Evolutionary conservation across 139 green algal genomes (phyloP).

Genomic region (Chlamydomonas asymmetrica): DNA sequence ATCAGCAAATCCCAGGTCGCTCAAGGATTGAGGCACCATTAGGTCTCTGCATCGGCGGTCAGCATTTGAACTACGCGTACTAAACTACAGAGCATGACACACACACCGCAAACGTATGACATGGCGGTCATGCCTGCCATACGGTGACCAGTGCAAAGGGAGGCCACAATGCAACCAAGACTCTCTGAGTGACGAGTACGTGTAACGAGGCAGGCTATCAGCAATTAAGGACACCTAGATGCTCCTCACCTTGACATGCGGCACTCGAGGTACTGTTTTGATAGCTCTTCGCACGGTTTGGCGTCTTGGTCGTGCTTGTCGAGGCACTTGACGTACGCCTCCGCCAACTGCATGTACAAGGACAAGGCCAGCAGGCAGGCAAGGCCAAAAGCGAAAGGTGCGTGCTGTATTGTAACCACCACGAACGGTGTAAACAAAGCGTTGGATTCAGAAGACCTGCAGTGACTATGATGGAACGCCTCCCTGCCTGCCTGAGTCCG

Average conservation of each 20-base stretch:
- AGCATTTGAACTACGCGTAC: not conserved
- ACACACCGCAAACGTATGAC: not conserved
- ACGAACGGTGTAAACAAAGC: not conserved
- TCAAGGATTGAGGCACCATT: conserved; percentile 78
- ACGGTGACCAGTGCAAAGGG: not conserved
- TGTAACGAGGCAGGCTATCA: not conserved
- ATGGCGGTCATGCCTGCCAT: not conserved
- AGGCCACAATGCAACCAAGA: not conserved
- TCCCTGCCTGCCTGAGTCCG: not conserved
- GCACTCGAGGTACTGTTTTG: conserved; percentile 86
- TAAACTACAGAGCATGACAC: no score
- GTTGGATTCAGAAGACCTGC: no score
- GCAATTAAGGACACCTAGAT: not conserved
- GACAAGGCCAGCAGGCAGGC: not conserved
- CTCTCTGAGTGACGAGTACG: no score
- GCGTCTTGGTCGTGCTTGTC: conserved; percentile 60
- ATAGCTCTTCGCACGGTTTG: conserved; percentile 66
- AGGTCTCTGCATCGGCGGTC: conserved; percentile 63
- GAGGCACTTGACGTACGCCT: conserved; percentile 84
- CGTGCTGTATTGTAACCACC: not conserved
- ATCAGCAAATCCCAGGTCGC: conserved; percentile 73
- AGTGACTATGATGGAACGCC: not conserved
- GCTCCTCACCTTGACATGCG: conserved; percentile 81
- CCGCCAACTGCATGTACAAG: conserved; percentile 56
- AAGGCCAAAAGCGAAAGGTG: not conserved